phyloP scores from a whole-genome alignment of 2,329 filamentous ascomycete species.

The Neofusicoccum sp. region DNA sequence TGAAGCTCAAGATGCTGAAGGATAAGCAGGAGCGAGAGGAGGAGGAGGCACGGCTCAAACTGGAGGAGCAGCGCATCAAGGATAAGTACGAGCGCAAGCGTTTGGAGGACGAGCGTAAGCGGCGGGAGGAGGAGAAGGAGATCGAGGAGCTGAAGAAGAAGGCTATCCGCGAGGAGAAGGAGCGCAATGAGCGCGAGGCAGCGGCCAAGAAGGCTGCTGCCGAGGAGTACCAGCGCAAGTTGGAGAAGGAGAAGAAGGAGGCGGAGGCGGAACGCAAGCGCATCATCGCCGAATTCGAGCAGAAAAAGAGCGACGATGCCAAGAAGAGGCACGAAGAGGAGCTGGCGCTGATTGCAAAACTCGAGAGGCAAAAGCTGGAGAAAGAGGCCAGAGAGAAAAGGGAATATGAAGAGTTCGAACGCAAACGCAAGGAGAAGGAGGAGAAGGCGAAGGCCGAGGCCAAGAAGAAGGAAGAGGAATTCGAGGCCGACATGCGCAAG shows the following conservation, averaged over 20 bases:
- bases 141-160: constrained; percentile 31
- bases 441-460: constrained; percentile 42
- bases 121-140: constrained; percentile 26
- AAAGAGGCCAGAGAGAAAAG: constrained; percentile 43
- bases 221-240: constrained; percentile 37
- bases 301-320: constrained; percentile 29
- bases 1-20: constrained; percentile 34
- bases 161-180: constrained; percentile 29
- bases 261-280: constrained; percentile 26
- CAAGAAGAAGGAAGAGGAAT: constrained; percentile 39
- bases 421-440: constrained; percentile 41
- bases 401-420: constrained; percentile 41
- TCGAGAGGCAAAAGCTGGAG: constrained; percentile 40
- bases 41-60: constrained; percentile 25
- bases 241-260: constrained; percentile 28
- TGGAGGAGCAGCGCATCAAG: constrained; percentile 29
- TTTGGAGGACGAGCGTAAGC: constrained; percentile 25
- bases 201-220: constrained; percentile 39
- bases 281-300: constrained; percentile 28
- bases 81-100: constrained; percentile 33
- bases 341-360: constrained; percentile 39
- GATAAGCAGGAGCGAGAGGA: constrained; percentile 30
- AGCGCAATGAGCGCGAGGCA: constrained; percentile 26
- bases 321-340: constrained; percentile 37
- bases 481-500: constrained; percentile 48